Percentiles rank a stretch among this genome's conserved stretches.
These are phyloP conservation scores for Metschnikowia matae DNA, from an alignment of 805 yeast genomes.

Conservation along the genomic window DNA sequence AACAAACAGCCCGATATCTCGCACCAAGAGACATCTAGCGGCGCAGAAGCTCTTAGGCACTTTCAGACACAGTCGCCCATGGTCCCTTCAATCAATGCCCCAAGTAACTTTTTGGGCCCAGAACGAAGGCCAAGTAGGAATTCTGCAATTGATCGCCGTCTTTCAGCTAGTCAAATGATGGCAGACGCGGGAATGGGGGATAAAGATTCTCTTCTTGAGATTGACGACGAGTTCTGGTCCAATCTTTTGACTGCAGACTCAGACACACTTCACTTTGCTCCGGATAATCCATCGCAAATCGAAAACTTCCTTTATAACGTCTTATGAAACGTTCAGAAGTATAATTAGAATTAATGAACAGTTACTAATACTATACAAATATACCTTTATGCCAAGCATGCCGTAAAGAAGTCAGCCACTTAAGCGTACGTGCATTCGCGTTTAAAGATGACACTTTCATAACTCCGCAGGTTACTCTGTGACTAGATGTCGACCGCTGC, in stretches of 20 bases:
- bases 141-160: neutral
- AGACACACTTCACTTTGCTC: slow-evolving; percentile 33
- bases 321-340: neutral
- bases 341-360: neutral
- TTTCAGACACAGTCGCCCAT: neutral
- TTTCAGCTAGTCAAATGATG: slow-evolving; percentile 1
- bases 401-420: neutral
- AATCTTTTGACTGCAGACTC: slow-evolving; percentile 42
- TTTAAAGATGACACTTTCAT: neutral
- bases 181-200: slow-evolving; percentile 4
- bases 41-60: neutral
- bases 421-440: neutral
- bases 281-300: slow-evolving; percentile 12
- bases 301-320: slow-evolving; percentile 14
- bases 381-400: neutral
- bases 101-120: neutral
- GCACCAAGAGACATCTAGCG: neutral
- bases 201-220: slow-evolving; percentile 44
- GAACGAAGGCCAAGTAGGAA: neutral
- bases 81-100: neutral
- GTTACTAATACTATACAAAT: neutral
- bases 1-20: neutral
- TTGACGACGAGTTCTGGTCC: slow-evolving; percentile 72
- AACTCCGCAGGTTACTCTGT: neutral
- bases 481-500: neutral